Evolutionary conservation across 495 filamentous ascomycete genomes (phyloP).

Genomic region (Neurospora cerealis): DNA sequence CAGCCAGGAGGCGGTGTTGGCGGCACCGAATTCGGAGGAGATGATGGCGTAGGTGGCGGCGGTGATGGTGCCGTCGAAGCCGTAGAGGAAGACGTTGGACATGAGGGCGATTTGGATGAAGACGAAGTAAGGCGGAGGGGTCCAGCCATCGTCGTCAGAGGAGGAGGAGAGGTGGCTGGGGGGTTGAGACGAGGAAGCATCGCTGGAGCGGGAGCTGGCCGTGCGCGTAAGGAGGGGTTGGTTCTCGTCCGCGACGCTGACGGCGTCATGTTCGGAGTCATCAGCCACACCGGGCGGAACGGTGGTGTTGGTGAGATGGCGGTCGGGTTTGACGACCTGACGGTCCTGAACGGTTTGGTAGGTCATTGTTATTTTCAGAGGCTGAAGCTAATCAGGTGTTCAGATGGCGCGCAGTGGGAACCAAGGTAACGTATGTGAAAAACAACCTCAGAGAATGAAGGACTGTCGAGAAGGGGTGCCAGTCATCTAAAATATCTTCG

Average conservation of each 20-base stretch:
- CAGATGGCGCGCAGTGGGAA: not conserved
- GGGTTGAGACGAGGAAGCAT: conserved; percentile 7
- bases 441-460: not conserved
- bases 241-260: not conserved
- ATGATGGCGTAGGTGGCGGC: conserved; percentile 57
- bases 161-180: conserved; percentile 32
- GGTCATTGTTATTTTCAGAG: not conserved
- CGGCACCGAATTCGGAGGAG: conserved; percentile 43
- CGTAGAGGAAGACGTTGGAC: conserved; percentile 55
- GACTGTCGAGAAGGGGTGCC: fast-evolving
- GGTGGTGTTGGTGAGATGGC: not conserved
- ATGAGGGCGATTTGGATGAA: conserved; percentile 48
- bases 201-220: conserved; percentile 4
- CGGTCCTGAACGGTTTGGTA: not conserved
- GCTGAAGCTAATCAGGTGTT: no score
- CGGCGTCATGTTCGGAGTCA: not conserved
- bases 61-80: conserved; percentile 58
- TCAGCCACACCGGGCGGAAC: not conserved
- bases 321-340: not conserved
- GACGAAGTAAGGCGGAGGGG: conserved; percentile 26
- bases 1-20: conserved; percentile 51
- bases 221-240: not conserved
- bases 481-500: not conserved
- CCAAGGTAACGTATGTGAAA: not conserved
- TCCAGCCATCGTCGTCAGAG: conserved; percentile 24